These are phyloP conservation scores for Erysimum cheiri DNA, from an alignment of 441 rosid genomes.

Conservation along the genomic window DNA sequence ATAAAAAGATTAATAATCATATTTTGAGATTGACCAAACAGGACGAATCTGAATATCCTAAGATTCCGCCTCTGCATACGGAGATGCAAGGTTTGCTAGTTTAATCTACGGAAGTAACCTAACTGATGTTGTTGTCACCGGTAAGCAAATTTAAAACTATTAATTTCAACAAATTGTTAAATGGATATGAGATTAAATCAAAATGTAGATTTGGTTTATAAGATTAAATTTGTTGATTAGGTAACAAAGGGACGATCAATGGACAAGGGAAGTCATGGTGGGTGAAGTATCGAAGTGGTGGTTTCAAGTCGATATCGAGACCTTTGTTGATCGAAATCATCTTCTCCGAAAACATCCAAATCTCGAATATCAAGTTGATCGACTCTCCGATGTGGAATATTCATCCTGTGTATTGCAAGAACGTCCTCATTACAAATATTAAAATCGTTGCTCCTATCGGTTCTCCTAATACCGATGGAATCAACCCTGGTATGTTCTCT, in stretches of 20 bases:
- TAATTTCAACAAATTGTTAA: no score
- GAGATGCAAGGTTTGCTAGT: slow-evolving; percentile 65
- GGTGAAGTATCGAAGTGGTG: slow-evolving; percentile 51
- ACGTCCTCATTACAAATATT: slow-evolving; percentile 51
- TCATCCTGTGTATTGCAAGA: slow-evolving; percentile 63
- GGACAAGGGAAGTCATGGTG: slow-evolving; percentile 72
- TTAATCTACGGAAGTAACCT: slow-evolving; percentile 66
- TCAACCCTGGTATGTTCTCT: slow-evolving; percentile 62
- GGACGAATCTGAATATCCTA: slow-evolving; percentile 60
- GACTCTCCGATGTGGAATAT: slow-evolving; percentile 69
- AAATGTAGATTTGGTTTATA: background rate
- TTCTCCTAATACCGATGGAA: slow-evolving; percentile 74
- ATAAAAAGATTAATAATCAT: no score
- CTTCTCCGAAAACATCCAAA: slow-evolving; percentile 49
- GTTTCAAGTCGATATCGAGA: slow-evolving; percentile 51
- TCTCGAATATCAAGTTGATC: slow-evolving; percentile 54
- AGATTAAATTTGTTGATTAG: slow-evolving; percentile 40
- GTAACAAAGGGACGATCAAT: slow-evolving; percentile 64
- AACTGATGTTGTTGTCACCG: slow-evolving; percentile 66
- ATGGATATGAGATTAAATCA: background rate
- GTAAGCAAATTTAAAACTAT: slow-evolving; percentile 28
- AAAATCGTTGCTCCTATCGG: slow-evolving; percentile 60
- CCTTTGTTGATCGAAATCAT: slow-evolving; percentile 64
- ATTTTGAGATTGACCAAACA: slow-evolving; percentile 21
- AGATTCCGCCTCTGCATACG: slow-evolving; percentile 55